phyloP scores from a whole-genome alignment of 2,329 filamentous ascomycete genomes.

The Neofusicoccum parvum region DNA sequence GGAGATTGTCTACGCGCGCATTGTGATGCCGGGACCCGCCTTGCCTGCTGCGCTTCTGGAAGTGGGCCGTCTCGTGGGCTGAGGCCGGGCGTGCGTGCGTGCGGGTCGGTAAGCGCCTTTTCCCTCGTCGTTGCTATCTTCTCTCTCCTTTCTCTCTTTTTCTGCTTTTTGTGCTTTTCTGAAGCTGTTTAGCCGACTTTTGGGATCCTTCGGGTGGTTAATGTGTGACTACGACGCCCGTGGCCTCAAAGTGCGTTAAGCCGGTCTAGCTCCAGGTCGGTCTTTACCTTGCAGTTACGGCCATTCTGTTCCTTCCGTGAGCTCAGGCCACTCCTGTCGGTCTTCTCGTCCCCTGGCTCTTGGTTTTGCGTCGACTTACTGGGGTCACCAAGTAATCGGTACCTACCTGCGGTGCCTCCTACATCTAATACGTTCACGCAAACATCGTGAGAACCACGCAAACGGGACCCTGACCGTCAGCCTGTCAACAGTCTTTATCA shows the following conservation, averaged over 20 bases:
- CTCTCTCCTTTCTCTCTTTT: not conserved
- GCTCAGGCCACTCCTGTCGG: not conserved
- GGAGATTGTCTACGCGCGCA: not conserved
- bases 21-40: not conserved
- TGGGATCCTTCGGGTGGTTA: no score
- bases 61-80: not conserved
- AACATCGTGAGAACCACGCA: no score
- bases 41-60: not conserved
- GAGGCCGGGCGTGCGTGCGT: not conserved
- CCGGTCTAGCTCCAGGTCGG: not conserved
- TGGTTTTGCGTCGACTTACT: not conserved
- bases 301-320: not conserved
- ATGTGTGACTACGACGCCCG: no score
- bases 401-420: not conserved
- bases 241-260: not conserved
- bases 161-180: not conserved
- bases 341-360: not conserved
- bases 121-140: not conserved
- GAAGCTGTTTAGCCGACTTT: not conserved
- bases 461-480: not conserved
- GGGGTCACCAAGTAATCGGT: not conserved
- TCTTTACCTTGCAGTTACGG: no score
- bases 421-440: not conserved
- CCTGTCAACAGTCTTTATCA: not conserved
- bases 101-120: not conserved